Percentiles rank a stretch among this genome's conserved stretches.
These are phyloP conservation scores for Trichoderma brevicompactum DNA, from an alignment of 2,329 filamentous ascomycete genomes.

Conservation along the genomic window DNA sequence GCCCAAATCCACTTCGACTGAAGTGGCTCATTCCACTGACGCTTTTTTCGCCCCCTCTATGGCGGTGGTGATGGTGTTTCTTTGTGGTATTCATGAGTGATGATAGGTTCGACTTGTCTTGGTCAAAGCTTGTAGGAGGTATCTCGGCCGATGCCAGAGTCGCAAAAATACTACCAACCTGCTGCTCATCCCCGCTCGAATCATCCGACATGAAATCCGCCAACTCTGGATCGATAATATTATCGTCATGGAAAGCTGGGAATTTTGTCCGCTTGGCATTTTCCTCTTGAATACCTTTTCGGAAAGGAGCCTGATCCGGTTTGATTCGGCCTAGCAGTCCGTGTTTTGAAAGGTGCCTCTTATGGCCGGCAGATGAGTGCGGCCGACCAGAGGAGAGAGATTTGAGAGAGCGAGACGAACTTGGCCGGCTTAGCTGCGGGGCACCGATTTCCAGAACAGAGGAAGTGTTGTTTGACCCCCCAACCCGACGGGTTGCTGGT, in stretches of 20 bases:
- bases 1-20: constrained; percentile 66
- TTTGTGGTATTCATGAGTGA: constrained; percentile 73
- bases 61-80: constrained; percentile 67
- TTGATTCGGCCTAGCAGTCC: constrained; percentile 80
- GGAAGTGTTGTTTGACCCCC: constrained; percentile 82
- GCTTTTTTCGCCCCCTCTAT: constrained; percentile 75
- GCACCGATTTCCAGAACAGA: constrained; percentile 88
- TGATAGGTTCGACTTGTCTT: constrained; percentile 74
- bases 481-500: constrained; percentile 65
- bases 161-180: constrained; percentile 83
- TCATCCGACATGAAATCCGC: constrained; percentile 96
- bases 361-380: constrained; percentile 75
- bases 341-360: constrained; percentile 85
- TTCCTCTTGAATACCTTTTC: constrained; percentile 71
- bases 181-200: constrained; percentile 84
- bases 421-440: constrained; percentile 84
- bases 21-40: constrained; percentile 71
- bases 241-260: constrained; percentile 96
- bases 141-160: constrained; percentile 69
- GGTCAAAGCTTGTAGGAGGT: constrained; percentile 69
- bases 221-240: constrained; percentile 95
- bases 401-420: constrained; percentile 86
- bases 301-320: constrained; percentile 83
- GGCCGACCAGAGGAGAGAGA: constrained; percentile 71
- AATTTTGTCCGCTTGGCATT: constrained; percentile 65